Percentiles rank a stretch among this genome's conserved stretches.
phyloP scores from a whole-genome alignment of 495 filamentous ascomycete species.

The Extremus antarcticus region DNA sequence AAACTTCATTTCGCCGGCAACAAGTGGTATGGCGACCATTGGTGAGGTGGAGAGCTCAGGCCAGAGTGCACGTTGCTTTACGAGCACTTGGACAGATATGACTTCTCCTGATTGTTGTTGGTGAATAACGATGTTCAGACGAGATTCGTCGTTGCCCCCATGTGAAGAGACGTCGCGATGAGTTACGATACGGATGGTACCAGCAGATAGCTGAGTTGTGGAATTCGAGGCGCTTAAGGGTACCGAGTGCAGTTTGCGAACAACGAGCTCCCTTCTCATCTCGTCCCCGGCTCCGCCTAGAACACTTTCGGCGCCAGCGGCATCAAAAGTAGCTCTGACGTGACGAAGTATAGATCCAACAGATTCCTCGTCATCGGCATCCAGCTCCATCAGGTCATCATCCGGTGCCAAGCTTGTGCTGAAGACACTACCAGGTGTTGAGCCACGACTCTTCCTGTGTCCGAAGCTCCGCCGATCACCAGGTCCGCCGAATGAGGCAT shows the following conservation, averaged over 20 bases:
- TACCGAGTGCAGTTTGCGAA: slow-evolving; percentile 16
- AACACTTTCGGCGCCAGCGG: slow-evolving; percentile 16
- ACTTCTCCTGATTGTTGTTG: slow-evolving; percentile 6
- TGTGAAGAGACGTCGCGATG: not conserved
- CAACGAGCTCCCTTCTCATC: slow-evolving; percentile 12
- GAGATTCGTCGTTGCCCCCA: not conserved
- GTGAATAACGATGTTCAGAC: slow-evolving; percentile 14
- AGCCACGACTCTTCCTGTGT: slow-evolving; percentile 24
- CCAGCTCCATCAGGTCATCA: slow-evolving; percentile 17
- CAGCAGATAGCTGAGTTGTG: not conserved
- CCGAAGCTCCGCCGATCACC: slow-evolving; percentile 38
- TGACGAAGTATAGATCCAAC: slow-evolving; percentile 9
- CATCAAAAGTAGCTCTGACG: slow-evolving; percentile 15
- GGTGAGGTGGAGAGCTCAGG: not conserved
- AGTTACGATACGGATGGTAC: slow-evolving; percentile 1
- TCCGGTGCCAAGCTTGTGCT: slow-evolving; percentile 14
- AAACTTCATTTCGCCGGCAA: not conserved
- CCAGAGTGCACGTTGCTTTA: slow-evolving; percentile 12
- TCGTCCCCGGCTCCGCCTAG: slow-evolving; percentile 7
- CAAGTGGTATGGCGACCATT: slow-evolving; percentile 6
- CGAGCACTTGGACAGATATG: not conserved
- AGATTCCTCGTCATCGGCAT: slow-evolving; percentile 8
- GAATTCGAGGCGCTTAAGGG: not conserved
- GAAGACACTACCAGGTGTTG: slow-evolving; percentile 27
- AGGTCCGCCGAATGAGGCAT: slow-evolving; percentile 65